Evolutionary conservation across 1,284 basidiomycete species (phyloP).

Genomic region (Veloboletus limbatus): DNA sequence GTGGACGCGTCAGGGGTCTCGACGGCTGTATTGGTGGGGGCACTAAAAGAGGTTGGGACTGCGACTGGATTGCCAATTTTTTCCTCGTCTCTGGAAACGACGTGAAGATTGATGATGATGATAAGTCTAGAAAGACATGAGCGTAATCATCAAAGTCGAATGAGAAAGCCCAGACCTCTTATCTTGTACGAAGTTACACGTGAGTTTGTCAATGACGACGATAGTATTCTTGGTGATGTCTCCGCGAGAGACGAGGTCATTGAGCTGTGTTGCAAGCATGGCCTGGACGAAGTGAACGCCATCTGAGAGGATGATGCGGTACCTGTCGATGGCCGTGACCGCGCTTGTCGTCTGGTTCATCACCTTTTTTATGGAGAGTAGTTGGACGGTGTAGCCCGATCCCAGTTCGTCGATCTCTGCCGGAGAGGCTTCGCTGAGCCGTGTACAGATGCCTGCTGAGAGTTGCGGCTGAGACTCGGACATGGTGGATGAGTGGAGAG

Average conservation of each 20-base stretch:
- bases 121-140: constrained; percentile 59
- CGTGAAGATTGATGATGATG: constrained; percentile 77
- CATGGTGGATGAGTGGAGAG: constrained; percentile 21
- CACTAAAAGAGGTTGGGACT: constrained; percentile 27
- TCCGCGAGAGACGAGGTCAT: constrained; percentile 71
- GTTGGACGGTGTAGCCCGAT: constrained; percentile 67
- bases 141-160: constrained; percentile 1
- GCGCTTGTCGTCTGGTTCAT: constrained; percentile 45
- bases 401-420: constrained; percentile 52
- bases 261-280: constrained; percentile 95
- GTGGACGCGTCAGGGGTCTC: constrained; percentile 11
- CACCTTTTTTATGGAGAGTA: constrained; percentile 82
- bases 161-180: constrained; percentile 60
- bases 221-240: constrained; percentile 72
- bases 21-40: constrained; percentile 4
- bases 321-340: constrained; percentile 51
- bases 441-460: constrained; percentile 54
- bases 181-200: constrained; percentile 82
- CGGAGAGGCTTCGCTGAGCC: constrained; percentile 47
- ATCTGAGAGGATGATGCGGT: constrained; percentile 77
- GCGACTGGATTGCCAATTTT: constrained; percentile 77
- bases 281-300: constrained; percentile 83
- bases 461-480: constrained; percentile 50
- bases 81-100: constrained; percentile 50
- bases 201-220: constrained; percentile 73